Base-by-base conservation (phyloP, 352 stramenopile species). In the Plasmopara muralis region DNA sequence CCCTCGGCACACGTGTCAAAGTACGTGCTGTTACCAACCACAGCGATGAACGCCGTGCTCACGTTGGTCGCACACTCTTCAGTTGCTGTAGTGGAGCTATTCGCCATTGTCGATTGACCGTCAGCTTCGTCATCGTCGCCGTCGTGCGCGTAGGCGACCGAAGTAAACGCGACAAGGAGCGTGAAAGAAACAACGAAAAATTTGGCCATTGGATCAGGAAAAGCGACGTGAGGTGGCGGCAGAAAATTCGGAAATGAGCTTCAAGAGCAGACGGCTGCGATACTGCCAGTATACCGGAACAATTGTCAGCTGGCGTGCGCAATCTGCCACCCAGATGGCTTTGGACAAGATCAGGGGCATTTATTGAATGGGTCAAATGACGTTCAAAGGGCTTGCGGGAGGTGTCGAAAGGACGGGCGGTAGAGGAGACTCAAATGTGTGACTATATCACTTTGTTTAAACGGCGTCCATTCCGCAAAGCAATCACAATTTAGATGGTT, bases 1-100 rank as follows among this genome's bases (percentile, higher is more conserved):
- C 65, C 72, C 51, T 71, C 55, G 2, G 62, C 72, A 50, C 76
- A 87, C 50, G 66, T 72, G 57, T 72, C 55, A 52, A 73, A 83
- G 58, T 74, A 78, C 13, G 64, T 70, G 41, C 53, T 66, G 53
- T 87, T 82, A 51, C 66, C 60, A 38, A 82, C 53, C 34, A 61
- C 57, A 6, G 69, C 61, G 35, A 75, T 65, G 46, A 74, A 66
- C 9, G 53, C 6, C 15, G 64, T 53, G 47, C 48, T 74, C 8
- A 83, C 53, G 37, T 66, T 57, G 12, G 66, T 30, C 13, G 65
- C 45, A 60, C 76, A 84, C 38, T 71, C 60, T 33, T 62, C 40
- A 12, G 62, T 41, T n/a, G 48, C 38, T 16, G 35, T 13, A 38
- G 39, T 43, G 35, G 40, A 56, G n/a, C 30, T 40, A 30, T 14